phyloP scores from a whole-genome alignment of 768 basidiomycete species.

The Aureoboletus auriporus region DNA sequence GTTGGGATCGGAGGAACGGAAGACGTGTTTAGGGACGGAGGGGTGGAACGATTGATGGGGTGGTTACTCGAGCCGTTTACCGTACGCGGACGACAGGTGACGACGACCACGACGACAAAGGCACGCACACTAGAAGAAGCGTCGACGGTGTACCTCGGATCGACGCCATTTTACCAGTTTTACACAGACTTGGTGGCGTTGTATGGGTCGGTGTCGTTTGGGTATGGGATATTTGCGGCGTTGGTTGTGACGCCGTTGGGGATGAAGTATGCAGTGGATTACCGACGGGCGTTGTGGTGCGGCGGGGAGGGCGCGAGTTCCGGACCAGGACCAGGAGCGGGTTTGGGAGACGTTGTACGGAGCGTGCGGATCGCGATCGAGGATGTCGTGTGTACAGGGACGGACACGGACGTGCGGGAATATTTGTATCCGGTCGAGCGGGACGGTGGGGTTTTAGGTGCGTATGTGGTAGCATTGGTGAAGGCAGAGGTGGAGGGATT shows the following conservation, averaged over 20 bases:
- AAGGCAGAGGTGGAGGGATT: slow-evolving; percentile 46
- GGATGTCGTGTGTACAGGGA: slow-evolving; percentile 39
- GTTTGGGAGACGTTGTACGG: slow-evolving; percentile 35
- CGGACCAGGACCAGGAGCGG: not conserved
- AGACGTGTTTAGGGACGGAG: slow-evolving; percentile 77
- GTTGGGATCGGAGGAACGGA: slow-evolving; percentile 30
- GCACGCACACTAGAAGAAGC: slow-evolving; percentile 45
- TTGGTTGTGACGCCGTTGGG: slow-evolving; percentile 75
- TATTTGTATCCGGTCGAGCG: slow-evolving; percentile 72
- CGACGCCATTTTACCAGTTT: slow-evolving; percentile 84
- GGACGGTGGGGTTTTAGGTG: slow-evolving; percentile 55
- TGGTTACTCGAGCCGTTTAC: slow-evolving; percentile 58
- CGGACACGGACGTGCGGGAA: slow-evolving; percentile 41
- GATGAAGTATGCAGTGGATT: slow-evolving; percentile 76
- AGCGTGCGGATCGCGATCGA: slow-evolving; percentile 51
- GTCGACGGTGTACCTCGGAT: slow-evolving; percentile 56
- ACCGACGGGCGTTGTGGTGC: slow-evolving; percentile 78
- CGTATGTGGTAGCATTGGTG: slow-evolving; percentile 51
- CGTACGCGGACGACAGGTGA: not conserved
- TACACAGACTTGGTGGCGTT: slow-evolving; percentile 88
- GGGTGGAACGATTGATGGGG: slow-evolving; percentile 57
- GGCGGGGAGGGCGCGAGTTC: slow-evolving; percentile 59
- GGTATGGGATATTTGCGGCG: slow-evolving; percentile 68
- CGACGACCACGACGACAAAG: too few species aligned
- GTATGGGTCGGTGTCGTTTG: slow-evolving; percentile 91